Percentiles rank a stretch among this genome's conserved stretches.
Conservation (phyloP, 2,329 filamentous ascomycete genomes). For the Sporothrix curviconia region DNA sequence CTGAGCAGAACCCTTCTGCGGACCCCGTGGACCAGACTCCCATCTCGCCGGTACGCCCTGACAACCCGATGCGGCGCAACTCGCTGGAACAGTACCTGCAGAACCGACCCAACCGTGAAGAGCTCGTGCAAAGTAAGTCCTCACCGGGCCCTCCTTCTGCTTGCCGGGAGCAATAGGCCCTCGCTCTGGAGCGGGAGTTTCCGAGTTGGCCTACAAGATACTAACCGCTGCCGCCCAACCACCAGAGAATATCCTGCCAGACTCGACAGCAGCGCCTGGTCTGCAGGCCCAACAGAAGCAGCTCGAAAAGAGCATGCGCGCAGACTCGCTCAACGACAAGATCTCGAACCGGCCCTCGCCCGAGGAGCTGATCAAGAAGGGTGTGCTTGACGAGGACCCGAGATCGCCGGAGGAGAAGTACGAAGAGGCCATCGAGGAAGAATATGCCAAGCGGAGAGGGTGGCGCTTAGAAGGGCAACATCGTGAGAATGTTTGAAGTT, state of each 20-base stretch:
- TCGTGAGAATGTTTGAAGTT: no score
- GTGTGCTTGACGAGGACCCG: conserved; percentile 67
- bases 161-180: neutral
- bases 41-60: conserved; percentile 48
- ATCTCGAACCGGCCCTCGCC: conserved; percentile 70
- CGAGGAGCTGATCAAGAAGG: conserved; percentile 69
- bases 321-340: conserved; percentile 80
- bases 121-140: conserved; percentile 68
- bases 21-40: conserved; percentile 47
- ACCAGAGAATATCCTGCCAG: conserved; percentile 78
- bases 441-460: conserved; percentile 59
- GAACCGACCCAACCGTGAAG: conserved; percentile 66
- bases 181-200: no score
- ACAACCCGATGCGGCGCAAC: conserved; percentile 48
- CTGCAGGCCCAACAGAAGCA: conserved; percentile 76
- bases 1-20: conserved; percentile 23
- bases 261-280: conserved; percentile 68
- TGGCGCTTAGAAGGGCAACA: conserved; percentile 37
- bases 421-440: conserved; percentile 55
- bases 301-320: conserved; percentile 81
- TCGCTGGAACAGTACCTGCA: conserved; percentile 67
- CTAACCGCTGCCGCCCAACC: neutral
- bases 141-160: neutral
- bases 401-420: conserved; percentile 52
- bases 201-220: no score